These are phyloP conservation scores for Chaetomium fimeti DNA, from an alignment of 495 filamentous ascomycete species.

Conservation along the genomic window DNA sequence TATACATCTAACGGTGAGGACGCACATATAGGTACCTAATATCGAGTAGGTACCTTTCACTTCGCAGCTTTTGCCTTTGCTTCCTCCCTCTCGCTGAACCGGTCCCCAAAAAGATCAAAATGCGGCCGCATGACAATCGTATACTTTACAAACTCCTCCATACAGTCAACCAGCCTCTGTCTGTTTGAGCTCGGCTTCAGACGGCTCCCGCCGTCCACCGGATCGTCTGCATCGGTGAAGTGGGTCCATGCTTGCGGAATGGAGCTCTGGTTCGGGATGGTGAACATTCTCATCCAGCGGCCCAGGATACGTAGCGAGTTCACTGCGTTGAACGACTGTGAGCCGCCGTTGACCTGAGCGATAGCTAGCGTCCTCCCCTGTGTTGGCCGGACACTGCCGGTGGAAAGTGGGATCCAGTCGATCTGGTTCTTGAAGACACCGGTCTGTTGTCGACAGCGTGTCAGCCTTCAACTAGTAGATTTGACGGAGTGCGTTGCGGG, in stretches of 20 bases:
- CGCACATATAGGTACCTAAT: no score
- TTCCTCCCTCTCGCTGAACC: slow-evolving; percentile 56
- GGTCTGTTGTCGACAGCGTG: background rate
- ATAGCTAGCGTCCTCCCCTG: slow-evolving; percentile 1
- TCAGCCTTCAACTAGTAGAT: background rate
- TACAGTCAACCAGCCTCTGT: slow-evolving; percentile 69
- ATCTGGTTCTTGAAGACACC: slow-evolving; percentile 11
- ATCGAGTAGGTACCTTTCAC: no score
- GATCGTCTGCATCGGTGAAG: slow-evolving; percentile 30
- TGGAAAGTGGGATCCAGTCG: slow-evolving; percentile 10
- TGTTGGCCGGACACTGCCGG: slow-evolving; percentile 6
- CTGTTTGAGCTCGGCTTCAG: slow-evolving; percentile 62
- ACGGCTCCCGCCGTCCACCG: slow-evolving; percentile 43
- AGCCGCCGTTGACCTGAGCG: background rate
- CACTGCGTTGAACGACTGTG: slow-evolving; percentile 7
- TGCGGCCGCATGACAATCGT: slow-evolving; percentile 64
- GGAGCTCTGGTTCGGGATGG: slow-evolving; percentile 9
- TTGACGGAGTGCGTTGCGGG: no score
- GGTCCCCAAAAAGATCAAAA: slow-evolving; percentile 62
- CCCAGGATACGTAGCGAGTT: slow-evolving; percentile 9
- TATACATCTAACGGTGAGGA: no score
- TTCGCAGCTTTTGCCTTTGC: slow-evolving; percentile 44
- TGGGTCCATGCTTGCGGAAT: slow-evolving; percentile 6
- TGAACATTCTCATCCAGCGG: slow-evolving; percentile 9
- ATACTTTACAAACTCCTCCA: slow-evolving; percentile 80